A percentile compares a stretch with the other conserved stretches of the same genome.
Evolutionary conservation across 768 basidiomycete genomes (phyloP).

Genomic region (Clavulina sp.): DNA sequence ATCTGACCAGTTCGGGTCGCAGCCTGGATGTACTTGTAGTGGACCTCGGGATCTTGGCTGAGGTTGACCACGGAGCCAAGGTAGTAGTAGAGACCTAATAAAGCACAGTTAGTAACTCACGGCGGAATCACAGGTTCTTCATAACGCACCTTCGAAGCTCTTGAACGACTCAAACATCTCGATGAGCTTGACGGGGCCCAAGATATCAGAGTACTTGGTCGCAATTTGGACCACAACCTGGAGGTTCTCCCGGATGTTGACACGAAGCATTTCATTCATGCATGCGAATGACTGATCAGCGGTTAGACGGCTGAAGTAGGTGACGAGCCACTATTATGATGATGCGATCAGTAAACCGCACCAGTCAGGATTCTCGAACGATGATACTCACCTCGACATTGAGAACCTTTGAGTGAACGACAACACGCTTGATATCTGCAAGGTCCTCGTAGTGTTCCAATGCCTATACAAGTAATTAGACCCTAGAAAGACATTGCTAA

Average conservation of each 20-base stretch:
- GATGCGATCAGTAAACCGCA: not conserved
- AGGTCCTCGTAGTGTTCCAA: constrained; percentile 96
- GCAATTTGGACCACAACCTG: constrained; percentile 94
- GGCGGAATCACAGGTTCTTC: not conserved
- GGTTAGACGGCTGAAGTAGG: constrained; percentile 90
- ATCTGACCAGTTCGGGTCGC: constrained; percentile 97
- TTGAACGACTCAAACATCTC: constrained; percentile 98
- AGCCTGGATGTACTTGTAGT: constrained; percentile 99
- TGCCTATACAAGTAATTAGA: constrained; percentile 34
- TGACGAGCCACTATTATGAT: constrained; percentile 67
- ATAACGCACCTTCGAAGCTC: constrained; percentile 68
- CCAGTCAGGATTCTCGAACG: not conserved
- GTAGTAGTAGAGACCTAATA: constrained; percentile 83
- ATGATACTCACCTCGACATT: constrained; percentile 52
- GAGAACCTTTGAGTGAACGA: constrained; percentile 78
- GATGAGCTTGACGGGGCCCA: constrained; percentile 92
- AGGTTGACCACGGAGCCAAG: constrained; percentile 96
- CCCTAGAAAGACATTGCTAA: constrained; percentile 4
- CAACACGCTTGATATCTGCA: constrained; percentile 95
- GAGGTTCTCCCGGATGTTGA: constrained; percentile 95
- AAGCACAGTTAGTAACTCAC: constrained; percentile 1
- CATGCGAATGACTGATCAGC: constrained; percentile 95
- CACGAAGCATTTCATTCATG: constrained; percentile 89
- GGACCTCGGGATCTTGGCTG: constrained; percentile 88
- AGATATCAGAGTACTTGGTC: constrained; percentile 95